phyloP scores from a whole-genome alignment of 2,329 filamentous ascomycete genomes.

The Colletotrichum cuscutae region DNA sequence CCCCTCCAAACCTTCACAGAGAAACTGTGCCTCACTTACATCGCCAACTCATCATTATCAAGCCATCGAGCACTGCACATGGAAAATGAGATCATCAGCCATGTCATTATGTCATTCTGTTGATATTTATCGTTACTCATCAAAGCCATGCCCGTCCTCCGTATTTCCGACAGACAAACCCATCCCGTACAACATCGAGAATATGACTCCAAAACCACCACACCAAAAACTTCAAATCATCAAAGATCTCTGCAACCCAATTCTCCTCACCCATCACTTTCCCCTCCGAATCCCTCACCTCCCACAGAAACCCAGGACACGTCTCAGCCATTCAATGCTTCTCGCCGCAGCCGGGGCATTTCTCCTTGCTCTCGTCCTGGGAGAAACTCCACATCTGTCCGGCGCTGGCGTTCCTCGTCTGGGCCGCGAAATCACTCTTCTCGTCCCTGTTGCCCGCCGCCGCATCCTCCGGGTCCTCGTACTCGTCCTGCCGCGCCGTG shows the following conservation, averaged over 20 bases:
- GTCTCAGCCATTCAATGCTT: neutral
- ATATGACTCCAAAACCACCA: neutral
- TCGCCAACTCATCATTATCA: neutral
- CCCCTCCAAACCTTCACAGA: neutral
- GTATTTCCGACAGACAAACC: neutral
- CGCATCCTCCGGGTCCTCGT: constrained; percentile 40
- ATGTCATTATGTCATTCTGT: neutral
- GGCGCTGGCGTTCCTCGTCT: neutral
- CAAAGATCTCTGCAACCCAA: neutral
- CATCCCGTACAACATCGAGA: neutral
- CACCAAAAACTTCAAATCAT: neutral
- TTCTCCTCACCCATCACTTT: no score
- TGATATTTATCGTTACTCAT: neutral
- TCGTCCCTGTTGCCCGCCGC: constrained; percentile 33
- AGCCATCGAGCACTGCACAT: neutral
- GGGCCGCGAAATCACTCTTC: constrained; percentile 46
- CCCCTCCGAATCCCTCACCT: neutral
- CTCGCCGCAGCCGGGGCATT: constrained; percentile 6
- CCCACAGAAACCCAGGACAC: neutral
- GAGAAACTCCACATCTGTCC: neutral
- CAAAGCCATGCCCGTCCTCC: neutral
- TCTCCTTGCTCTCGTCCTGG: neutral
- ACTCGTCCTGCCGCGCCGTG: constrained; percentile 40
- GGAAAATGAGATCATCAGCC: neutral
- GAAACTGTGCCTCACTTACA: neutral